Base-by-base conservation (phyloP, 805 yeast genomes). In the Torulaspora microellipsoides region DNA sequence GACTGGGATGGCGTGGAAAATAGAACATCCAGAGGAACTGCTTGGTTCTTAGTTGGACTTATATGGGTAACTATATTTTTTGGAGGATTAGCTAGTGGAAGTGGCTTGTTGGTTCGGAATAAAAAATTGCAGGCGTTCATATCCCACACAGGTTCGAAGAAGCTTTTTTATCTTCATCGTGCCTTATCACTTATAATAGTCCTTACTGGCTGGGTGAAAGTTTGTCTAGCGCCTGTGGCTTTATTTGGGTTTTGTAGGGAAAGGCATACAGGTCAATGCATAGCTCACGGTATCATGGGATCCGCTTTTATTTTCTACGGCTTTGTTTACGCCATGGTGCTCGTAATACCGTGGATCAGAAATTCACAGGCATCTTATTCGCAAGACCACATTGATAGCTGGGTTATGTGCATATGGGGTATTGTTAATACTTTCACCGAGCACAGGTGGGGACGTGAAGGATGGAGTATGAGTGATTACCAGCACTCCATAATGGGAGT, bases 251-350 rank as follows among this genome's bases (percentile, higher is more conserved):
- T 89, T 64, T 91, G 98, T 66, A 80, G 87, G 54, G 85, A 76
- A 4, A 72, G 64, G 29, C 93, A 86, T 56, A 81, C 95, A 0
- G 98, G 98, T 17, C 98, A 91, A 66, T 91, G 98, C 64, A 77
- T 89, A 32, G 98, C 98, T 0, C 98, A 91, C 62, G 97, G 96
- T 4, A 86, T 91, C 47, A 91, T 91, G 98, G 98, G 98, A 0
- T 76, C 86, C 17, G 83, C 95, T 0, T 91, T 91, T 54, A 75
- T 91, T 9, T 65, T 73, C 3, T 91, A 91, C 61, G 95, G 96
- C 3, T 80, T 83, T 47, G 65, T 88, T 9, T 72, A 87, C 53
- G 62, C 78, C 2, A 62, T 80, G 56, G 81, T 87, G 55, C 70
- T 91, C 41, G 75, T 80, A 8, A 66, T 87, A 3, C 91, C 93